phyloP scores from a whole-genome alignment of 805 yeast genomes.

The Candida loeiensis region DNA sequence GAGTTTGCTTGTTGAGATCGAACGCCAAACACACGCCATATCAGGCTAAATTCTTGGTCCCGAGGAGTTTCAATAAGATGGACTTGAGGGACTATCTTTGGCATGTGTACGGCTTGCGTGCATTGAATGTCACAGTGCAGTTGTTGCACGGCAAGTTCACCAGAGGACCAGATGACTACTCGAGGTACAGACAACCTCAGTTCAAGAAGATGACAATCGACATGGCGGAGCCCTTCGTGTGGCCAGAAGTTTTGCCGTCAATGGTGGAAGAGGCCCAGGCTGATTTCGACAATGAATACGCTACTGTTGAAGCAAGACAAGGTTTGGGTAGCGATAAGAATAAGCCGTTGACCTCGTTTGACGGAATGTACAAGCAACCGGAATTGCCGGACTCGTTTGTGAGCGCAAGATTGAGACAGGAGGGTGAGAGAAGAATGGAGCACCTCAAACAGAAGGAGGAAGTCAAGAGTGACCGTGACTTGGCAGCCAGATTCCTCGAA shows the following conservation, averaged over 20 bases:
- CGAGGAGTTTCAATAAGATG: conserved; percentile 87
- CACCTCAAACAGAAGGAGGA: conserved; percentile 20
- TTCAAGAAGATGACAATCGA: conserved; percentile 95
- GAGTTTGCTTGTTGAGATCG: conserved; percentile 77
- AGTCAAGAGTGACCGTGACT: conserved; percentile 24
- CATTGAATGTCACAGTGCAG: conserved; percentile 83
- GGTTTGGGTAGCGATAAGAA: conserved; percentile 62
- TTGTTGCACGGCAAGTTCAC: conserved; percentile 68
- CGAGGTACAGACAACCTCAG: conserved; percentile 76
- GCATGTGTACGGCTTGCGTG: conserved; percentile 86
- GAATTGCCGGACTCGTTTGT: conserved; percentile 39
- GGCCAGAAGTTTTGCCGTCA: conserved; percentile 67
- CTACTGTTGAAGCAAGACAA: conserved; percentile 49
- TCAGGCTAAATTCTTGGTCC: conserved; percentile 95
- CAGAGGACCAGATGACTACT: conserved; percentile 50
- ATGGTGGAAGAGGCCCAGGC: conserved; percentile 30
- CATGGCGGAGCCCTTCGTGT: conserved; percentile 90
- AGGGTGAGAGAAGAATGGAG: conserved; percentile 20
- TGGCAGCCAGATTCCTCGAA: conserved; percentile 26
- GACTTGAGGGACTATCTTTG: conserved; percentile 92
- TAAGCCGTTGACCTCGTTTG: conserved; percentile 70
- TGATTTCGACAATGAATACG: conserved; percentile 45
- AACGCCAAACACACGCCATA: conserved; percentile 96
- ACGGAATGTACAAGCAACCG: conserved; percentile 57
- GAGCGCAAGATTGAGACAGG: conserved; percentile 23